phyloP scores from a whole-genome alignment of 441 rosid genomes.

The Adansonia grandidieri region DNA sequence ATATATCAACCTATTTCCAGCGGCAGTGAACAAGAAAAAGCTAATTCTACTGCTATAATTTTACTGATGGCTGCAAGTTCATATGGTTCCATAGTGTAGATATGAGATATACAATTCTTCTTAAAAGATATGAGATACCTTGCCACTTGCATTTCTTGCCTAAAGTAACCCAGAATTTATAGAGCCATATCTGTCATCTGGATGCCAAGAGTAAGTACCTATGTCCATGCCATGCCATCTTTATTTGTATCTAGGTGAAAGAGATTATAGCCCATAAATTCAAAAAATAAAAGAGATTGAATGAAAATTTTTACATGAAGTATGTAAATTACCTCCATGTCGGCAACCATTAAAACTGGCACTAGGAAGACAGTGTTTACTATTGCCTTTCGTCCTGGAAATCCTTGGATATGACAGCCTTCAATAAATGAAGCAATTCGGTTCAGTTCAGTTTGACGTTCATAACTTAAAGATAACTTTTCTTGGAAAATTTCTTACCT shows the following conservation, averaged over 20 bases:
- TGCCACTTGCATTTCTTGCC: not conserved
- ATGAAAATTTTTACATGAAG: not conserved
- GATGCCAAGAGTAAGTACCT: constrained; percentile 16
- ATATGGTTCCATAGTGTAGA: not conserved
- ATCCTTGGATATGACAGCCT: not conserved
- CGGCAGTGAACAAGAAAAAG: not conserved
- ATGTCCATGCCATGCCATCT: not conserved
- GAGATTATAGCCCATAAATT: not conserved
- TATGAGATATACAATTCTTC: not conserved
- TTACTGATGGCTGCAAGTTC: not conserved
- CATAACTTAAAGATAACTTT: constrained; percentile 3
- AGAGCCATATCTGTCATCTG: not conserved
- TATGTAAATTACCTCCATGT: not conserved
- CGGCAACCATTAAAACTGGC: not conserved
- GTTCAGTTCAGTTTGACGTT: not conserved
- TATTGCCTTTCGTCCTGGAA: not conserved
- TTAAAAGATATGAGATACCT: not conserved
- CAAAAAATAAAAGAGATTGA: not conserved
- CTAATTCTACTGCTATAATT: not conserved
- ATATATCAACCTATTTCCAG: not conserved
- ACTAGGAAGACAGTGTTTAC: not conserved
- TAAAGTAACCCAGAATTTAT: not conserved
- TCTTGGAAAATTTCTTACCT: not conserved
- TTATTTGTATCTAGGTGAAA: not conserved
- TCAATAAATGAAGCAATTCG: not conserved